Percentiles rank a stretch among this genome's conserved stretches.
phyloP scores from a whole-genome alignment of 805 yeast species.

The Ogataea degrootiae region DNA sequence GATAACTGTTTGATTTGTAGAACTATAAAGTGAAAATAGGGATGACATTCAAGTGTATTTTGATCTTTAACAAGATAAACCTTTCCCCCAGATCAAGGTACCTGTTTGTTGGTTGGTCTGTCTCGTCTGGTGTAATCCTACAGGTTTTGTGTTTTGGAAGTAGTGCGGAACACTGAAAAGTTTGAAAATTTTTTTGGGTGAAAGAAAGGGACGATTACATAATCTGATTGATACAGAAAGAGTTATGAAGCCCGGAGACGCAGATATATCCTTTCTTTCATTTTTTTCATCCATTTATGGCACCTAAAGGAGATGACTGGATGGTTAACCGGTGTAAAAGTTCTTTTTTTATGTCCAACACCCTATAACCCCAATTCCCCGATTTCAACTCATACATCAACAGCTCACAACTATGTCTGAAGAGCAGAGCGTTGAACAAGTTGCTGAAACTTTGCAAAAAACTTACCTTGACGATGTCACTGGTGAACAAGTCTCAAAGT shows the following conservation, averaged over 20 bases:
- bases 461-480: slow-evolving; percentile 90
- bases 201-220: neutral
- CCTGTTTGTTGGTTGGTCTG: no score
- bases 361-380: neutral
- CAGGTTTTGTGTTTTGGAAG: neutral
- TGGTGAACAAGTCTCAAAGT: slow-evolving; percentile 94
- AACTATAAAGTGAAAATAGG: neutral
- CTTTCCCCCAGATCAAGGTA: no score
- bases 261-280: no score
- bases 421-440: slow-evolving; percentile 46
- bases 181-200: neutral
- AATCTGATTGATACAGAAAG: neutral
- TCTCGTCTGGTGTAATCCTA: neutral
- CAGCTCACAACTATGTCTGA: slow-evolving; percentile 23
- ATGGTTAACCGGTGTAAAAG: no score
- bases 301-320: no score
- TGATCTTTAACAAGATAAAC: no score
- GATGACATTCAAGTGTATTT: no score
- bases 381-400: neutral
- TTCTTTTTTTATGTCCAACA: no score
- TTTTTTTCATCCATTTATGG: no score
- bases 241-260: slow-evolving; percentile 1
- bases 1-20: no score
- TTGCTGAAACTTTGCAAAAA: slow-evolving; percentile 60
- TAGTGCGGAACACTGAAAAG: no score